Evolutionary conservation across 2,329 filamentous ascomycete genomes (phyloP), one percentile per base, ranked within the genome.

Genomic region (Ophiostoma ips): DNA sequence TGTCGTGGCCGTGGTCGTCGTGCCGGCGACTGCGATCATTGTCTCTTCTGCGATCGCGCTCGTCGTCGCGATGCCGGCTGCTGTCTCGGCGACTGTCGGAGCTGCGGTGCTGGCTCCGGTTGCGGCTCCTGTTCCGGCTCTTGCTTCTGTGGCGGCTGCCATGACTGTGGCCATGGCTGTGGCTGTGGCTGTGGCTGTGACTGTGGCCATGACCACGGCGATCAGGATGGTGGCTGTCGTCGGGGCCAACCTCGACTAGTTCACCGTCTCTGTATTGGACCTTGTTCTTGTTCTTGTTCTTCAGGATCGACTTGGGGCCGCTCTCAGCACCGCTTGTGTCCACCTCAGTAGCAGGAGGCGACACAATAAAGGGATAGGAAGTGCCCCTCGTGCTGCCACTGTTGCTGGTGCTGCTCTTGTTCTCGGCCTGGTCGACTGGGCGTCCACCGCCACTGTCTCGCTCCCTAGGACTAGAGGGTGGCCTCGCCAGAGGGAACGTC

Each of bases 201-300:
- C n/a, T 43, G 16, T 28, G 24, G n/a, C 16, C 21, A 7, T 16
- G 15, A 7, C 12, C 2, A 12, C 33, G 40, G 15, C 24, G 40
- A 24, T 16, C 3, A 15, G 21, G n/a, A 21, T 15, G 21, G 40
- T 15, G 28, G 16, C 11, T 48, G 46, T 67, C 61, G 38, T 60
- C 54, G 33, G 59, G 58, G 34, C 59, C 56, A 52, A 76, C 59
- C 59, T 76, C 66, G 50, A 68, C 60, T 15, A 69, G 68, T 10
- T 60, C 58, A 56, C 73, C 67, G 1, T 69, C 67, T 35, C 72
- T 69, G 52, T 77, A 77, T 4, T 70, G 69, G 5, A 79, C 74
- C 43, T 73, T 73, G 52, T 79, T 73, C 44, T 71, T 71, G 53
- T 77, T 76, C 56, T 69, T 72, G 59, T 79, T 79, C 65, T 79